Evolutionary conservation across 306 rosid species (phyloP).

Genomic region (Rosa rugosa): DNA sequence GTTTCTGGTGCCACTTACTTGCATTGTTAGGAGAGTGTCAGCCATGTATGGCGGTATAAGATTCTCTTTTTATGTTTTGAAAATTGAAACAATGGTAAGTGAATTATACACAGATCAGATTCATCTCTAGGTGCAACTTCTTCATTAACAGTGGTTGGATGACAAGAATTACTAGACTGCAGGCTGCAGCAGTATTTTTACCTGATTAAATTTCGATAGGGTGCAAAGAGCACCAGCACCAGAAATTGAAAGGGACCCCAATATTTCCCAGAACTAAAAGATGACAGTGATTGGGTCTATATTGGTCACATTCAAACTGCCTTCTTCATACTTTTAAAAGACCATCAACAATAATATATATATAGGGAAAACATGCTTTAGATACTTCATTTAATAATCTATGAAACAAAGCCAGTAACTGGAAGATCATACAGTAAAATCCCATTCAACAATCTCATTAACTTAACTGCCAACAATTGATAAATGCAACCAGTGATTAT

Average conservation of each 20-base stretch:
- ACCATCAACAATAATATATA: not conserved
- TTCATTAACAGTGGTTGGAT: not conserved
- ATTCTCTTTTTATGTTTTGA: not conserved
- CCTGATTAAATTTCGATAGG: not conserved
- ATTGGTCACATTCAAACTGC: not conserved
- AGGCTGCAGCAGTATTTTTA: not conserved
- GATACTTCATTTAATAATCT: not conserved
- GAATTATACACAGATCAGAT: not conserved
- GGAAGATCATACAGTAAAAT: conserved; percentile 20
- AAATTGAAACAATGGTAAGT: no score
- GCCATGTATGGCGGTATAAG: not conserved
- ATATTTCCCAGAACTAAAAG: not conserved
- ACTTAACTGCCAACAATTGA: conserved; percentile 18
- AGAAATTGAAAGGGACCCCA: not conserved
- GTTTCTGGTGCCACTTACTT: not conserved
- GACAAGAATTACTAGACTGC: not conserved
- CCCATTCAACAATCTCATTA: conserved; percentile 28
- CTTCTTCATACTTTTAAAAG: not conserved
- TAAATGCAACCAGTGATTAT: conserved; percentile 26
- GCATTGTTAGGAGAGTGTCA: no score
- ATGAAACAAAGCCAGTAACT: not conserved
- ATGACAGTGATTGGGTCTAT: not conserved
- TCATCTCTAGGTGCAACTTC: not conserved
- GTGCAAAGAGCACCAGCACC: not conserved
- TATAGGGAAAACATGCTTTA: not conserved